A percentile compares a stretch with the other conserved stretches of the same genome.
Conservation (phyloP, 345 rosid species). For the Rhodamnia argentea region DNA sequence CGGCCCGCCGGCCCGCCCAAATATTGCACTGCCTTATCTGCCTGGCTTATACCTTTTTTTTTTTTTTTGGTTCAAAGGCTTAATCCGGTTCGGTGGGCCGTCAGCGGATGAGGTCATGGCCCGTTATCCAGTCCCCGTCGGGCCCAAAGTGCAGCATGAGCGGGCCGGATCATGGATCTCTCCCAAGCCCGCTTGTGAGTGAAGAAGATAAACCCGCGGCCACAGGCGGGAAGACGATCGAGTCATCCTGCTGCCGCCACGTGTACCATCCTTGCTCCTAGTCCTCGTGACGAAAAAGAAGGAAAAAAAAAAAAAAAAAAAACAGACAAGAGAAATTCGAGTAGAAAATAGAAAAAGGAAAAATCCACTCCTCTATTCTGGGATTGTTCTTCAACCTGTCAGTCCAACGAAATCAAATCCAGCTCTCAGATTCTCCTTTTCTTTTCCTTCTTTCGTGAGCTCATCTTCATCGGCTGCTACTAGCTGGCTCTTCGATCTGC, state of each 20-base stretch:
- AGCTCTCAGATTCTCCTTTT: neutral
- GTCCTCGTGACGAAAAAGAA: neutral
- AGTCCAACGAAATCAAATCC: neutral
- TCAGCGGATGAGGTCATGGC: neutral
- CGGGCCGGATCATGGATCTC: neutral
- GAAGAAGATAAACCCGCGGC: neutral
- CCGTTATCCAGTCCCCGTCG: neutral
- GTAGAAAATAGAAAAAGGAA: neutral
- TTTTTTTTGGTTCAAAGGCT: too few species aligned
- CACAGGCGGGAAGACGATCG: neutral
- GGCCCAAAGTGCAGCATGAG: neutral
- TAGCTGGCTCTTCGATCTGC: neutral
- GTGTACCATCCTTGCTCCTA: neutral
- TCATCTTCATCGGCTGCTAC: neutral
- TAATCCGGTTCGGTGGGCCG: neutral
- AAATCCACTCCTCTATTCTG: neutral
- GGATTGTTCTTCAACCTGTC: neutral
- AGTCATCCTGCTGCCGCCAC: neutral
- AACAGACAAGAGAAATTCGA: neutral
- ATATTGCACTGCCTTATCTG: neutral
- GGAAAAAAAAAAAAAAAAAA: neutral
- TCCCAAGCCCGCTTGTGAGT: neutral
- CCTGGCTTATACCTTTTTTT: neutral
- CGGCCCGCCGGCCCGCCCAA: neutral
- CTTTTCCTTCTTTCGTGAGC: neutral